These are phyloP conservation scores for Hydrangea macrophylla DNA, from an alignment of 148 eudicot species.

Conservation along the genomic window DNA sequence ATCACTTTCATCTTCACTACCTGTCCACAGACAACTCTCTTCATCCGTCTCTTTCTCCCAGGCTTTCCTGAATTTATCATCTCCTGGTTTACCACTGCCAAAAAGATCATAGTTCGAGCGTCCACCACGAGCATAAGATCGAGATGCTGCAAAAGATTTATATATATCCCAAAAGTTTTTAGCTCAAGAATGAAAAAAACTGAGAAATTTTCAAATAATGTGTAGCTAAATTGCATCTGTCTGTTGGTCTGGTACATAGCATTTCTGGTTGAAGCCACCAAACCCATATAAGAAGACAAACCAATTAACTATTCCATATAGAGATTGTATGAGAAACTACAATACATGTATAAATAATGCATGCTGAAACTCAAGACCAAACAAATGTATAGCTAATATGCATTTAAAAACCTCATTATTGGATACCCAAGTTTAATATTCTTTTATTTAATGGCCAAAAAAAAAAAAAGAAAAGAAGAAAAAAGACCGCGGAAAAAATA, in stretches of 20 bases:
- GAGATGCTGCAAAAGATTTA: slow-evolving; percentile 37
- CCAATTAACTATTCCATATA: background rate
- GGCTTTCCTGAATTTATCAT: slow-evolving; percentile 69
- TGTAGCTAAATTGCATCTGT: background rate
- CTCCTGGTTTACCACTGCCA: slow-evolving; percentile 68
- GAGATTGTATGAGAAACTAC: background rate
- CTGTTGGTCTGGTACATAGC: background rate
- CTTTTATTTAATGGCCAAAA: too few species aligned
- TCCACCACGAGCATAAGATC: slow-evolving; percentile 60
- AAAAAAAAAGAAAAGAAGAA: too few species aligned
- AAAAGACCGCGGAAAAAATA: background rate
- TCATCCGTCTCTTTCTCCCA: slow-evolving; percentile 78
- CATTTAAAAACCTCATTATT: background rate
- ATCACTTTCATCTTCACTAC: slow-evolving; percentile 83
- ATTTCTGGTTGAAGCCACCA: background rate
- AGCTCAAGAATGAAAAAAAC: background rate
- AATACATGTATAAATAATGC: background rate
- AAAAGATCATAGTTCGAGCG: slow-evolving; percentile 72
- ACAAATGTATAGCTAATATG: too few species aligned
- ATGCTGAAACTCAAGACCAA: background rate
- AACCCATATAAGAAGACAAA: background rate
- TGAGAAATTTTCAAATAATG: background rate
- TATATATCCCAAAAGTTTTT: background rate
- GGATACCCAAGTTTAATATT: background rate
- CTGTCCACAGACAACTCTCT: slow-evolving; percentile 83